phyloP scores from a whole-genome alignment of 768 basidiomycete species.

The Tulasnella sp. region DNA sequence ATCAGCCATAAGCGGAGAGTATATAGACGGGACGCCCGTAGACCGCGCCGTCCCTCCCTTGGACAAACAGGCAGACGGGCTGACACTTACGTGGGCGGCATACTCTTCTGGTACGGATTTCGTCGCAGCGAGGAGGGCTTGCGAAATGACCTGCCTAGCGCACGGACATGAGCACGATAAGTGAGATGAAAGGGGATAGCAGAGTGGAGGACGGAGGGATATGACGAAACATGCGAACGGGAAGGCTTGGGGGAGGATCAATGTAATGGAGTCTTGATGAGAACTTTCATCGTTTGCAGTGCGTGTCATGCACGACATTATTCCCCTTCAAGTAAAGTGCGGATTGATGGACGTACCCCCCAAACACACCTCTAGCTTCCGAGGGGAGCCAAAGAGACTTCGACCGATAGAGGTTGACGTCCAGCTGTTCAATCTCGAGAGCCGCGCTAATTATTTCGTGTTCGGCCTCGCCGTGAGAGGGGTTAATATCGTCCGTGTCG shows the following conservation, averaged over 20 bases:
- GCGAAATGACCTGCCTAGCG: conserved; percentile 60
- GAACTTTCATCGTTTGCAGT: not conserved
- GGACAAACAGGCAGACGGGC: conserved; percentile 7
- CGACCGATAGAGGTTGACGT: conserved; percentile 55
- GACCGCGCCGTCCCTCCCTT: too few species aligned
- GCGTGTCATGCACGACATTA: not conserved
- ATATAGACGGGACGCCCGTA: not conserved
- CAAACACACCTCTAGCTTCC: conserved; percentile 62
- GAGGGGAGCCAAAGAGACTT: conserved; percentile 55
- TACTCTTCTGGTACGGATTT: conserved; percentile 54
- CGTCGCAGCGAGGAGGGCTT: conserved; percentile 71
- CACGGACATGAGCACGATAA: conserved; percentile 8
- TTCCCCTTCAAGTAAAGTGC: conserved; percentile 9
- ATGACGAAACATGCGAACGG: not conserved
- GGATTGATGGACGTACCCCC: conserved; percentile 29
- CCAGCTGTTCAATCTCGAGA: conserved; percentile 67
- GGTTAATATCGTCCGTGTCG: conserved; percentile 3
- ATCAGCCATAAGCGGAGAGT: not conserved
- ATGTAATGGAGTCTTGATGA: not conserved
- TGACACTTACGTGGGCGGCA: conserved; percentile 52
- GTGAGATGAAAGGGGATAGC: conserved; percentile 5
- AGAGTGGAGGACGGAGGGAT: not conserved
- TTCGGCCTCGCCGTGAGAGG: conserved; percentile 11
- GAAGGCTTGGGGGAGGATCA: not conserved
- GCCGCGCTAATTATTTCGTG: conserved; percentile 52